These are phyloP conservation scores for Candida loeiensis DNA, from an alignment of 805 yeast genomes.

Conservation along the genomic window DNA sequence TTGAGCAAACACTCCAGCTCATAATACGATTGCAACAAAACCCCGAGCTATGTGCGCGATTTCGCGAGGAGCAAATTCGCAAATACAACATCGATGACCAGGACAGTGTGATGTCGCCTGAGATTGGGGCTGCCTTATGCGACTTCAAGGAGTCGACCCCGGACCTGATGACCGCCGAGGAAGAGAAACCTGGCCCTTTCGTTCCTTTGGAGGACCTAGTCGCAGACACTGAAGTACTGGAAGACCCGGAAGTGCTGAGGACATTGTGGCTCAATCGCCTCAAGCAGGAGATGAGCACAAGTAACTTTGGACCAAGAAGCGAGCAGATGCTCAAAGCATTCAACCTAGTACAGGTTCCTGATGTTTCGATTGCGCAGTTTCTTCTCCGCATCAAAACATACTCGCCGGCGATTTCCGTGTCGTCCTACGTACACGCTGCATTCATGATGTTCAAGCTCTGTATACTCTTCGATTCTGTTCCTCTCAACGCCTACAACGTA, in stretches of 20 bases:
- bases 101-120: constrained; percentile 3
- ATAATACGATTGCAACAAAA: constrained; percentile 29
- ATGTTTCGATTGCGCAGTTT: constrained; percentile 33
- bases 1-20: constrained; percentile 28
- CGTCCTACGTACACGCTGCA: constrained; percentile 39
- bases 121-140: background rate
- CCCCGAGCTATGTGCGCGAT: constrained; percentile 20
- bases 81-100: constrained; percentile 12
- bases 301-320: constrained; percentile 17
- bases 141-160: constrained; percentile 18
- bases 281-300: constrained; percentile 18
- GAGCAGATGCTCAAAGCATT: constrained; percentile 29
- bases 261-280: constrained; percentile 15
- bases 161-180: constrained; percentile 2
- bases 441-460: constrained; percentile 34
- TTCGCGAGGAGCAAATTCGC: constrained; percentile 25
- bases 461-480: constrained; percentile 29
- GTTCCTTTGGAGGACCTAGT: constrained; percentile 24
- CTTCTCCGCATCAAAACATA: constrained; percentile 36
- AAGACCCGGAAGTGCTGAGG: too few species aligned
- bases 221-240: constrained; percentile 14
- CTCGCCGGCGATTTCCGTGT: constrained; percentile 37
- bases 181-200: constrained; percentile 5
- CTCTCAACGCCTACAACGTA: constrained; percentile 34
- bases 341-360: constrained; percentile 33